phyloP scores from a whole-genome alignment of 192 early-diverging fungal genomes.

The Paraglomus brasilianum region DNA sequence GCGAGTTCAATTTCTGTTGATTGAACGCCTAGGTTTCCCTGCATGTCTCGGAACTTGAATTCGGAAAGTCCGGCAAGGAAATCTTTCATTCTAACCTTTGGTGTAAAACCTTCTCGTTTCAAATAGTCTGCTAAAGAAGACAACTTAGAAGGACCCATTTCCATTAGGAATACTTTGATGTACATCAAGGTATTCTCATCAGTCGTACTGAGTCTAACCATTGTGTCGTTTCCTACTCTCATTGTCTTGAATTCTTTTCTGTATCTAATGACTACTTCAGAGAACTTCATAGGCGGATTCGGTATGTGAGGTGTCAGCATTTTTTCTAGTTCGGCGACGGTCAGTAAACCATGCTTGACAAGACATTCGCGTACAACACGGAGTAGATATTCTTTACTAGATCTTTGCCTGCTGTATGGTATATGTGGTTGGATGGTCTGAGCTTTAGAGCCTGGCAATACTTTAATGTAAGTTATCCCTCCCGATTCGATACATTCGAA shows the following conservation, averaged over 20 bases:
- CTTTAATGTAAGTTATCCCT: not conserved
- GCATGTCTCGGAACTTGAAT: not conserved
- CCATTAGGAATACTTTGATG: not conserved
- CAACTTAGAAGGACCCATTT: not conserved
- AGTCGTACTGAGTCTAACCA: conserved; percentile 1
- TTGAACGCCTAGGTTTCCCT: not conserved
- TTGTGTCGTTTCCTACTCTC: not conserved
- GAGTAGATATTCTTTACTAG: not conserved
- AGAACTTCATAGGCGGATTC: no score
- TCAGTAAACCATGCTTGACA: not conserved
- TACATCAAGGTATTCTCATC: conserved; percentile 1
- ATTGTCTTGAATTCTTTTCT: not conserved
- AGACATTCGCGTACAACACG: conserved; percentile 1
- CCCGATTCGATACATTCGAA: conserved; percentile 4
- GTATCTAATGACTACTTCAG: no score
- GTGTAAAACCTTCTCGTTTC: not conserved
- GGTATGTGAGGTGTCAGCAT: not conserved
- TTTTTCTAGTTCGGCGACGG: not conserved
- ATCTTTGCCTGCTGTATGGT: not conserved
- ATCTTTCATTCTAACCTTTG: not conserved
- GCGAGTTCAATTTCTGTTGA: not conserved
- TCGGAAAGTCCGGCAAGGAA: not conserved
- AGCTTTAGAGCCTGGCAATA: not conserved
- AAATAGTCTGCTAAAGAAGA: not conserved
- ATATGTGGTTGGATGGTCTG: not conserved